A percentile compares a stretch with the other conserved stretches of the same genome.
Conservation (phyloP, 2,329 filamentous ascomycete genomes). For the Hypoxylon rubiginosum region DNA sequence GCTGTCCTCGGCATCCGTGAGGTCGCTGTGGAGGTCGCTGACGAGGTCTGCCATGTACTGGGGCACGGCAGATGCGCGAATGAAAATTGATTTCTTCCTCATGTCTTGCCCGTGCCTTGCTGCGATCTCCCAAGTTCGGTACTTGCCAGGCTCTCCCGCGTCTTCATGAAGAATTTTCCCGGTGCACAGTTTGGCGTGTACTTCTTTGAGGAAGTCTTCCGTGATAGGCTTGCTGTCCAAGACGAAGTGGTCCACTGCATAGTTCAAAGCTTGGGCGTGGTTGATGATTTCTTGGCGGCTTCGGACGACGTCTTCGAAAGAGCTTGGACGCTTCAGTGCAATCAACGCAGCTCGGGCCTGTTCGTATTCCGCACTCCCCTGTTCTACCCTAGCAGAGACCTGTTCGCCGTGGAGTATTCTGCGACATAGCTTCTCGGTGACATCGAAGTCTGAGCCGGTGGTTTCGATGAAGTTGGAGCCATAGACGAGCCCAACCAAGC, state of each 20-base stretch:
- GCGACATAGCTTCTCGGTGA: constrained; percentile 32
- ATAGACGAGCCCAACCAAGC: constrained; percentile 28
- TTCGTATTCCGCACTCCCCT: constrained; percentile 22
- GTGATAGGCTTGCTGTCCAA: constrained; percentile 20
- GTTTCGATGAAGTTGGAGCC: constrained; percentile 42
- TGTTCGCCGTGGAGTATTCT: constrained; percentile 25
- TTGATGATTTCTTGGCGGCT: constrained; percentile 41
- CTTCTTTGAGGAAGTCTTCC: constrained; percentile 29
- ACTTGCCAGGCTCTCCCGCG: constrained; percentile 51
- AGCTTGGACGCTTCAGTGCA: constrained; percentile 6
- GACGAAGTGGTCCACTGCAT: constrained; percentile 34
- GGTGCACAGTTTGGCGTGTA: constrained; percentile 29
- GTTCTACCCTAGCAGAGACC: constrained; percentile 20
- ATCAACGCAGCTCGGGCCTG: constrained; percentile 24
- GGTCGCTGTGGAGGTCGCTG: constrained; percentile 39
- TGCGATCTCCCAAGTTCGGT: constrained; percentile 43
- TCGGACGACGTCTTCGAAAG: constrained; percentile 7
- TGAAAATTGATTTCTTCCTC: constrained; percentile 39
- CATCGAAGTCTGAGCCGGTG: constrained; percentile 27
- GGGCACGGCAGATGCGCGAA: constrained; percentile 41
- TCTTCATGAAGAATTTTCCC: constrained; percentile 52
- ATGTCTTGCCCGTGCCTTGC: constrained; percentile 29
- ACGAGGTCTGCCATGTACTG: constrained; percentile 46
- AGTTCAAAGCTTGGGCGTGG: constrained; percentile 34
- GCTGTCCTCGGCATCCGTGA: constrained; percentile 25